Base-by-base conservation (phyloP, 129 eudicot species). In the Chrysanthemum seticuspe region DNA sequence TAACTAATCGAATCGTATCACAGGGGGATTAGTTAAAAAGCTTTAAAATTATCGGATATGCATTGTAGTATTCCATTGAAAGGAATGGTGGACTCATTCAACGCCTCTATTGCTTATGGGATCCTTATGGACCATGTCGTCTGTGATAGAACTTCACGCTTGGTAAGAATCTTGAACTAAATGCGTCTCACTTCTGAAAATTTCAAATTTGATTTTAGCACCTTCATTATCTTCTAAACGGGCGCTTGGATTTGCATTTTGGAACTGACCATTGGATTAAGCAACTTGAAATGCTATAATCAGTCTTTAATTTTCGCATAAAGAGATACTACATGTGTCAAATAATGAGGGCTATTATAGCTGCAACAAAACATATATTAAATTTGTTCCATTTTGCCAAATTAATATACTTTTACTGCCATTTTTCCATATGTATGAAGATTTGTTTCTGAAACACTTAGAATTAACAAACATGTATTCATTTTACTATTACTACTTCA, bases 71-170 rank as follows among this genome's bases (percentile, higher is more conserved):
- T 94, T 65, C 97, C 98, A 36, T 88, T 94, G 97, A 83, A 76
- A 71, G 98, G 98, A 70, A 94, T 94, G 98, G 98, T 90, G 67
- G 98, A 94, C 78, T 94, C 97, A 0, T 94, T 94, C 69, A 94
- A 90, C 48, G 97, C 90, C 67, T 94, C 98, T 14, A 97, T 90
- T 74, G 98, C 98, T 79, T 93, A 97, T 53, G 98, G 98, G 63
- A 74, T 94, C 67, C 91, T 94, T 1, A 90, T 94, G 98, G 96
- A 94, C 72, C 97, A 94, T 68, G 96, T 97, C 45, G 87, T 90
- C 13, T 78, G 91, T 74, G 97, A 94, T 77, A 77, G 98, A 72
- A 90, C 83, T 71, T 83, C 75, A 16, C 96, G 96, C 57, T 63
- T 87, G 98, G 98, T 94, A 82, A 69, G 29, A 53, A 61, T 62